Conservation (phyloP, 2,329 filamentous ascomycete species). For the Epichloe coenophiala region DNA sequence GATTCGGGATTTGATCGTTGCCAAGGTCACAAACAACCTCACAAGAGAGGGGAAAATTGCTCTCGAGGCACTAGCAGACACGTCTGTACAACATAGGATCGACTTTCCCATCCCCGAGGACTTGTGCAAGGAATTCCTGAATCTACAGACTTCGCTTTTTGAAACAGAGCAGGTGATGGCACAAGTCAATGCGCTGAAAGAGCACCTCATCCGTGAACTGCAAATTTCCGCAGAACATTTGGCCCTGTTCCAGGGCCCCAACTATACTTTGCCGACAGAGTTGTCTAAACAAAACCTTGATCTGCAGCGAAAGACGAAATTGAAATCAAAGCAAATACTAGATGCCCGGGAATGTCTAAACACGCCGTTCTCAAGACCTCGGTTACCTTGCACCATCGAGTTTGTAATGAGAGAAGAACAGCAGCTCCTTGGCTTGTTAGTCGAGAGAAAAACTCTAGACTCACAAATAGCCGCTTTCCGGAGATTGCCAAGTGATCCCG, state of each 20-base stretch:
- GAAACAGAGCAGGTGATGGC: conserved; percentile 41
- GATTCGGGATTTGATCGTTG: conserved; percentile 30
- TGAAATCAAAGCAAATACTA: conserved; percentile 49
- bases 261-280: conserved; percentile 41
- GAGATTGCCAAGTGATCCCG: conserved; percentile 57
- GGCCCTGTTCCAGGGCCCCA: conserved; percentile 26
- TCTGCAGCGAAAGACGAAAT: conserved; percentile 55
- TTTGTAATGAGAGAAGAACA: conserved; percentile 45
- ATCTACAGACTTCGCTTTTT: conserved; percentile 38
- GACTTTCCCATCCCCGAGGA: conserved; percentile 32
- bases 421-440: conserved; percentile 42
- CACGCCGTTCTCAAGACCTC: conserved; percentile 22
- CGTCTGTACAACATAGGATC: conserved; percentile 36
- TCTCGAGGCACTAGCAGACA: conserved; percentile 43
- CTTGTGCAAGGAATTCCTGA: conserved; percentile 39
- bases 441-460: conserved; percentile 47
- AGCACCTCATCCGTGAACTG: conserved; percentile 40
- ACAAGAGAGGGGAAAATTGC: conserved; percentile 38
- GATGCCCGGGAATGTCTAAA: conserved; percentile 43
- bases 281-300: conserved; percentile 61
- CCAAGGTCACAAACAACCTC: conserved; percentile 19
- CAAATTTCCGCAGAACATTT: conserved; percentile 25
- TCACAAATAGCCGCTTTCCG: conserved; percentile 51
- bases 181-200: conserved; percentile 42
- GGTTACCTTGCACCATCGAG: conserved; percentile 35